Percentiles rank a stretch among this genome's conserved stretches.
Evolutionary conservation across 345 rosid species (phyloP).

Genomic region (Excoecaria cochinchinensis): DNA sequence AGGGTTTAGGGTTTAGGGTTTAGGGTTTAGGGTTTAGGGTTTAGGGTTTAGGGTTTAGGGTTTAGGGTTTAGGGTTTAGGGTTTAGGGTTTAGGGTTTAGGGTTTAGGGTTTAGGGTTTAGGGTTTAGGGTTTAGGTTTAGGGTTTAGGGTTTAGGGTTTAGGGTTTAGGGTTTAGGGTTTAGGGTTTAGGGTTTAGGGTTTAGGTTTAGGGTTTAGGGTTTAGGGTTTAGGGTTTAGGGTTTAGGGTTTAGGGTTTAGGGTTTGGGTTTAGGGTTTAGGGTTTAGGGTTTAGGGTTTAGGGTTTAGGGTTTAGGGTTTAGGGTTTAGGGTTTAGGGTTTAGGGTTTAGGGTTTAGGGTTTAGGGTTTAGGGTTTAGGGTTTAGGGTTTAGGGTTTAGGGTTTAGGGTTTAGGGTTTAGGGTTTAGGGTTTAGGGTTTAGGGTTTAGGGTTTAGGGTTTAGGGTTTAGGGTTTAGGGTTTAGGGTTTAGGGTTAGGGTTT

Average conservation of each 20-base stretch:
- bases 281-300: conserved; percentile 29
- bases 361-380: conserved; percentile 35
- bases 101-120: conserved; percentile 30
- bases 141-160: conserved; percentile 20
- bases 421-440: conserved; percentile 21
- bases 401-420: conserved; percentile 23
- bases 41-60: conserved; percentile 30
- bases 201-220: conserved; percentile 30
- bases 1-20: conserved; percentile 14
- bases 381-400: conserved; percentile 34
- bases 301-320: conserved; percentile 25
- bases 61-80: conserved; percentile 30
- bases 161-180: conserved; percentile 27
- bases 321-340: conserved; percentile 29
- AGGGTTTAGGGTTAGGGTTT: conserved; percentile 33
- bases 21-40: conserved; percentile 31
- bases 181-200: conserved; percentile 19
- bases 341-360: conserved; percentile 37
- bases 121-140: conserved; percentile 21
- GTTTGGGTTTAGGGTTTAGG: conserved; percentile 31
- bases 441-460: conserved; percentile 29
- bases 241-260: conserved; percentile 34
- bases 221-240: conserved; percentile 33
- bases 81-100: conserved; percentile 33
- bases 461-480: conserved; percentile 30